Conservation (phyloP, 2,329 filamentous ascomycete genomes). For the Tolypocladium paradoxum region DNA sequence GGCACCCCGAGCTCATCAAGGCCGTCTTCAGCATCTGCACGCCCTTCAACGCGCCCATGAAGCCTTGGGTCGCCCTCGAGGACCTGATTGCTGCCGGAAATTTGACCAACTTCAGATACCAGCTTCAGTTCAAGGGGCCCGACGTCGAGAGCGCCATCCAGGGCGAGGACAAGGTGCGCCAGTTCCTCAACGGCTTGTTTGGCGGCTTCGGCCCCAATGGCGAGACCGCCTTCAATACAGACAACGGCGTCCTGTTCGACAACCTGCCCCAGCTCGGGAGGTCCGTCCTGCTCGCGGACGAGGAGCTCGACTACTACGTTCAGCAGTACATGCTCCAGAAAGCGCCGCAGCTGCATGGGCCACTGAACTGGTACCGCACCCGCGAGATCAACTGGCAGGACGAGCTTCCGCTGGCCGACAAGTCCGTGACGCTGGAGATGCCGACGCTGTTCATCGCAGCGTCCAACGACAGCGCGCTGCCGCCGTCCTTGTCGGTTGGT, state of each 20-base stretch:
- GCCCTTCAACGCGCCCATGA: slow-evolving; percentile 50
- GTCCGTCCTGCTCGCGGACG: slow-evolving; percentile 50
- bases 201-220: slow-evolving; percentile 50
- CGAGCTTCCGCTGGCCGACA: slow-evolving; percentile 51
- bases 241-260: slow-evolving; percentile 53
- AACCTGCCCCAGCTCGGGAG: slow-evolving; percentile 41
- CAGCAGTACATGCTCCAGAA: slow-evolving; percentile 53
- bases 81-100: slow-evolving; percentile 41
- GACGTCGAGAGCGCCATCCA: slow-evolving; percentile 50
- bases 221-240: slow-evolving; percentile 45
- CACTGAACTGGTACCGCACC: slow-evolving; percentile 82
- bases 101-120: slow-evolving; percentile 69
- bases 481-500: slow-evolving; percentile 54
- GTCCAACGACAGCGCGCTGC: slow-evolving; percentile 59
- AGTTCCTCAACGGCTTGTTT: slow-evolving; percentile 62
- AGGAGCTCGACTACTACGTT: slow-evolving; percentile 70
- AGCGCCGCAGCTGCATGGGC: slow-evolving; percentile 56
- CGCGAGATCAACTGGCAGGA: slow-evolving; percentile 65
- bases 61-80: slow-evolving; percentile 45
- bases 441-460: slow-evolving; percentile 70
- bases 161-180: slow-evolving; percentile 50
- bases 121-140: slow-evolving; percentile 65
- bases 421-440: slow-evolving; percentile 42
- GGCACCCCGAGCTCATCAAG: slow-evolving; percentile 60
- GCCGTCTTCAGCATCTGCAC: slow-evolving; percentile 75